Evolutionary conservation across 768 basidiomycete genomes (phyloP), one percentile per base, ranked within the genome.

Genomic region (Coprinopsis strossmayeri): DNA sequence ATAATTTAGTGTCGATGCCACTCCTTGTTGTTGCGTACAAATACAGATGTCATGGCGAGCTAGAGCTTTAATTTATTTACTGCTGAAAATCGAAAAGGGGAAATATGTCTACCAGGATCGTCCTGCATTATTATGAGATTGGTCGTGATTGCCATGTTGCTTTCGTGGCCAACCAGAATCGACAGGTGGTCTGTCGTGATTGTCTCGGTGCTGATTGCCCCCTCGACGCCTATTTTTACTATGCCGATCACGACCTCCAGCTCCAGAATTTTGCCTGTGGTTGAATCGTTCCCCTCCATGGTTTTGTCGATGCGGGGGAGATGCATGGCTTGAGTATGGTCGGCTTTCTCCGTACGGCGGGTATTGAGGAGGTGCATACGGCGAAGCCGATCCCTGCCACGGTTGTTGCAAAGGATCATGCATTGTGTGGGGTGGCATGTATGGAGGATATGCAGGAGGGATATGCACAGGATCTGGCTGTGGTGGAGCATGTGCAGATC

Each of bases 131-230:
- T 13, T n/a, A 41, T n/a, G 42, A 34, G 25, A 21, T 15, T 32
- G 24, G 9, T 50, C 60, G 23, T 65, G 62, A 47, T 11, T 17
- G 35, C 35, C 17, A 38, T 9, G 65, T n/a, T 66, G 63, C 49
- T 65, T 64, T 37, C 78, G 71, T 38, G 76, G 74, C 81, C 81
- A 84, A 1, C 79, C 79, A 26, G 77, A 71, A 55, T 85, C 83
- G 15, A 74, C 64, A 28, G 77, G 64, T 34, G 27, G 27, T 42
- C 41, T 5, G 10, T 21, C 5, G 27, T 9, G 20, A 11, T 20
- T 18, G 3, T 45, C 28, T 11, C 43, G 27, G n/a, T 7, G n/a
- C n/a, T 32, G 43, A 15, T 45, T 32, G 20, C 10, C 17, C 41
- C 24, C 69, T 58, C n/a, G n/a, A 34, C 67, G 69, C 25, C 60